Evolutionary conservation across 768 basidiomycete species (phyloP).

Genomic region (Gloeophyllum trabeum): DNA sequence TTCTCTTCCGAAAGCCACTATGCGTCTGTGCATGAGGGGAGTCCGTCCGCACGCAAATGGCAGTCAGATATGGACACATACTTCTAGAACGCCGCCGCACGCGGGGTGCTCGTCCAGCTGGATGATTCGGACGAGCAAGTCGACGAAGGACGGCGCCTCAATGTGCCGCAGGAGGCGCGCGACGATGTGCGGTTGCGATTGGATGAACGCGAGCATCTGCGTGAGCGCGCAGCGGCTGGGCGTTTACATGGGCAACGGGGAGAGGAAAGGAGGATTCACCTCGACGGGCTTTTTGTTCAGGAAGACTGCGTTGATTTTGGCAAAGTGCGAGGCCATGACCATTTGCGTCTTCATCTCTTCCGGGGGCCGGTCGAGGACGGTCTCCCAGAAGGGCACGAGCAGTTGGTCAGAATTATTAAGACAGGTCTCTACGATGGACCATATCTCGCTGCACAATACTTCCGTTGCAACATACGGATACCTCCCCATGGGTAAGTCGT

Average conservation of each 20-base stretch:
- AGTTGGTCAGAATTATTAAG: constrained; percentile 60
- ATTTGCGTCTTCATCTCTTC: constrained; percentile 84
- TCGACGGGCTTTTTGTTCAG: constrained; percentile 82
- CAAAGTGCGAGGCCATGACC: constrained; percentile 85
- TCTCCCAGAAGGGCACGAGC: constrained; percentile 87
- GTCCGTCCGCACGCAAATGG: constrained; percentile 17
- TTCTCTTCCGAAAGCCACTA: constrained; percentile 85
- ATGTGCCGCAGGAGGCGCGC: constrained; percentile 78
- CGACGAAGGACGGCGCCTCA: constrained; percentile 84
- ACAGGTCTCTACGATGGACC: constrained; percentile 89
- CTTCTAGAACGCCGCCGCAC: constrained; percentile 78
- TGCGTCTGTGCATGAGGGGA: constrained; percentile 19
- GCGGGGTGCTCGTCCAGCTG: constrained; percentile 80
- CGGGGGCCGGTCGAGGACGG: constrained; percentile 63
- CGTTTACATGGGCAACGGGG: constrained; percentile 19
- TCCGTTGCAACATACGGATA: constrained; percentile 92
- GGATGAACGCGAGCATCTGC: constrained; percentile 91
- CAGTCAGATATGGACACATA: constrained; percentile 32
- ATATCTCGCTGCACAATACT: constrained; percentile 91
- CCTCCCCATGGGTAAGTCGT: constrained; percentile 26
- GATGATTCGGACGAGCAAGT: constrained; percentile 82
- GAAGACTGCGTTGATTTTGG: constrained; percentile 87
- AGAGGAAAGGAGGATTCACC: constrained; percentile 36
- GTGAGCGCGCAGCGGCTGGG: constrained; percentile 10
- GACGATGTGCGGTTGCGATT: constrained; percentile 69